Percentiles rank a stretch among this genome's conserved stretches.
These are phyloP conservation scores for Botrytis elliptica DNA, from an alignment of 2,329 filamentous ascomycete species.

Conservation along the genomic window DNA sequence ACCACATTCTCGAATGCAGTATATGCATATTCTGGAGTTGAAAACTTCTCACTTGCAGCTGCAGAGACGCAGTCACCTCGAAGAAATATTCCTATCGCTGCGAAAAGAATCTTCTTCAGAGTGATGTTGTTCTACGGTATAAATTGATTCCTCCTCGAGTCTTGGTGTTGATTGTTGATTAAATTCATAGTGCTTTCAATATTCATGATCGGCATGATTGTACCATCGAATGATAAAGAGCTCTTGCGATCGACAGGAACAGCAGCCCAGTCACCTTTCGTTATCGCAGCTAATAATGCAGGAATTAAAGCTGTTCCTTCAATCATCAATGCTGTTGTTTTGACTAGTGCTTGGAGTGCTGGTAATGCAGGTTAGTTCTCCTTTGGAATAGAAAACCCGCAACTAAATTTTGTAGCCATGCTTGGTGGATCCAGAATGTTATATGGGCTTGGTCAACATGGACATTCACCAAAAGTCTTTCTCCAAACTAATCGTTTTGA, in stretches of 20 bases:
- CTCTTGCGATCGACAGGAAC: constrained; percentile 48
- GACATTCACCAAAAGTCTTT: constrained; percentile 54
- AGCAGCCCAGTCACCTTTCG: constrained; percentile 59
- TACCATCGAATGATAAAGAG: constrained; percentile 52
- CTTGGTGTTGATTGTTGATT: neutral
- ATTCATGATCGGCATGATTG: constrained; percentile 53
- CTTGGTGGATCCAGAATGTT: constrained; percentile 58
- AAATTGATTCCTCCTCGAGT: too few species aligned
- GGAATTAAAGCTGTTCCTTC: constrained; percentile 66
- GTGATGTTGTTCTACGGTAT: constrained; percentile 54
- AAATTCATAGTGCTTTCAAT: constrained; percentile 41
- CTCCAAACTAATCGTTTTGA: constrained; percentile 57
- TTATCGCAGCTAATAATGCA: constrained; percentile 69
- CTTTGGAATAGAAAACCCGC: too few species aligned
- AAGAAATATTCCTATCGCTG: constrained; percentile 53
- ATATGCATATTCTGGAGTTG: constrained; percentile 50
- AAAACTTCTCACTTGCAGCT: constrained; percentile 54
- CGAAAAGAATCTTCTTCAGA: constrained; percentile 51
- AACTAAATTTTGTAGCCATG: constrained; percentile 45
- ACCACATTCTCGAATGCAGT: constrained; percentile 47
- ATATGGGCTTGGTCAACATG: constrained; percentile 55
- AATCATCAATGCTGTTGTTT: constrained; percentile 74
- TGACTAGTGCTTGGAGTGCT: constrained; percentile 69
- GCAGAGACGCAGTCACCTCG: constrained; percentile 55
- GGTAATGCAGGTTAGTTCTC: constrained; percentile 53